Base-by-base conservation (phyloP, 2,329 filamentous ascomycete species). In the Fusarium duplospermum region DNA sequence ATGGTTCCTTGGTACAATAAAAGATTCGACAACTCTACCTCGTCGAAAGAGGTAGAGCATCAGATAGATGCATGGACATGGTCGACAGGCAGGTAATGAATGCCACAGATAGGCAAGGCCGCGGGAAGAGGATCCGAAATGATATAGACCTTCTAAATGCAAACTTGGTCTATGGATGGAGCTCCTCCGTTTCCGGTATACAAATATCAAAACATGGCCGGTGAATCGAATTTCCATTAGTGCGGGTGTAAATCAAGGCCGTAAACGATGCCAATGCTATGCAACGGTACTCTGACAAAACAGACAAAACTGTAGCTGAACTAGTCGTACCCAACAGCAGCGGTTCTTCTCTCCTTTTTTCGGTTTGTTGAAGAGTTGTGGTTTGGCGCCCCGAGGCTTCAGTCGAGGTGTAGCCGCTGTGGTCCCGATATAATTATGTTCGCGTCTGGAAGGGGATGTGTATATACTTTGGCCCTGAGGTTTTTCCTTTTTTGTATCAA, bases 111-210 rank as follows among this genome's bases (percentile, higher is more conserved):
- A 29, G 54, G 20, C 58, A 52, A 62, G 29, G 36, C 52, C 40
- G 40, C 47, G 42, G 59, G 57, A 65, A 63, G 57, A 63, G 64
- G 57, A 42, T 70, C 65, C 57, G 36, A 64, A 73, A 67, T 47
- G 13, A 61, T 57, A 65, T 63, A 76, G 74, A 65, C 72, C 76
- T 67, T 78, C 76, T 71, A 74, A 66, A 75, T 74, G 75, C 66
- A 78, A 78, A 69, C 57, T 73, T 71, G 70, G 69, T 74, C 72
- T 70, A 75, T 69, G 56, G 66, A 33, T 69, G 52, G 66, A 76
- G 65, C 66, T 65, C 66, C 62, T 73, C 64, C 66, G 60, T 68
- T 71, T 71, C 66, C 73, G 71, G 71, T 71, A 58, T 72, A 71
- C 70, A 74, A 60, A 60, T 71, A 65, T 59, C 47, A 61, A 58